Evolutionary conservation across 208 protist genomes (phyloP).

Genomic region (Trypanosoma cruzi): DNA sequence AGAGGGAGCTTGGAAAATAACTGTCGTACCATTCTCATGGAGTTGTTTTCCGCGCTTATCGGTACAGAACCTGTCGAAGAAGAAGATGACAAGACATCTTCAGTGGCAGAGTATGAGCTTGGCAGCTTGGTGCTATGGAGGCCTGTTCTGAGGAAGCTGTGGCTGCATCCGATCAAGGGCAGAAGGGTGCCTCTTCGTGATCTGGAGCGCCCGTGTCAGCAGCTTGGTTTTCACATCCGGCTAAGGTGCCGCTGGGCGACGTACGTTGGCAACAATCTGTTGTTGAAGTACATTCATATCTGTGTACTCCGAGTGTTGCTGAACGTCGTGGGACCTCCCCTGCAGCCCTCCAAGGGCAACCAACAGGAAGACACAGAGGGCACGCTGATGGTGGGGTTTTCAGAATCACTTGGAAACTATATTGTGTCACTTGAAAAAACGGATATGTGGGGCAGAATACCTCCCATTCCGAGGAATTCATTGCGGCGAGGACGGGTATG

Average conservation of each 20-base stretch:
- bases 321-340: conserved; percentile 12
- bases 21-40: conserved; percentile 24
- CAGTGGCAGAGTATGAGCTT: background rate
- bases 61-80: background rate
- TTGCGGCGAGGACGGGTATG: background rate
- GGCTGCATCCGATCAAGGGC: background rate
- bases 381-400: background rate
- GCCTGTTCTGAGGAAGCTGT: conserved; percentile 9
- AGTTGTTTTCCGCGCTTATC: background rate
- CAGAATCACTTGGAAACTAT: background rate
- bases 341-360: background rate
- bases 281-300: conserved; percentile 2
- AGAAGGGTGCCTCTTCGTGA: conserved; percentile 22
- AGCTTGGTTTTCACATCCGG: conserved; percentile 25
- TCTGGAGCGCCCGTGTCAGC: conserved; percentile 23
- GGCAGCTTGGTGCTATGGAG: conserved; percentile 20
- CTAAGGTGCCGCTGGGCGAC: conserved; percentile 24
- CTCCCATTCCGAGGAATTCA: background rate
- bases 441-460: conserved; percentile 17
- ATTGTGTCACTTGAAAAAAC: conserved; percentile 8
- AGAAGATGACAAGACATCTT: background rate
- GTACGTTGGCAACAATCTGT: conserved; percentile 22
- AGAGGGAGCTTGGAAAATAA: conserved; percentile 8
- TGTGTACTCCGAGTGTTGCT: conserved; percentile 27
- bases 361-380: background rate